Evolutionary conservation across 1,284 basidiomycete genomes (phyloP), one percentile per base, ranked within the genome.

Genomic region (Fomes fomentarius): DNA sequence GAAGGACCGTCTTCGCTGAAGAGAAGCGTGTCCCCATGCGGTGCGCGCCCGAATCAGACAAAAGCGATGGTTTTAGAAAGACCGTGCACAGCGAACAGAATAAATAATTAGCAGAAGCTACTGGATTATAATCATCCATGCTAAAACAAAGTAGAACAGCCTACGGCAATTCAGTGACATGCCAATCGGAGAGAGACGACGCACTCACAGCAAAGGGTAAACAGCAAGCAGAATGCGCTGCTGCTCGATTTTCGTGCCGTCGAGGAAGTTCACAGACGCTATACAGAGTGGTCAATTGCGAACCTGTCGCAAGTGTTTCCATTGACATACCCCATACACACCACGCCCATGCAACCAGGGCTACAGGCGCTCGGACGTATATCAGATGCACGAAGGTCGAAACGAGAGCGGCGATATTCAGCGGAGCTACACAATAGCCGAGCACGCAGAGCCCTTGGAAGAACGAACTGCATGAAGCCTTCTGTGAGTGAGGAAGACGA

Each of bases 81-180:
- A 45, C 22, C 7, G 30, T 45, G 43, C 43, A 45, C 34, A 45
- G 28, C 21, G 30, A 7, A 37, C 22, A 47, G 22, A 17, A 47
- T 47, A 37, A 26, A 47, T 47, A 37, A 47, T 24, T 47, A 35
- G 15, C 14, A n/a, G 17, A 11, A 28, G 62, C 57, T 69, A 74
- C 61, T 94, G 91, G 62, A 96, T 95, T 66, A 96, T 79, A 62
- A 96, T 94, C 93, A 96, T 95, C 93, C 93, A 95, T 12, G 93
- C 91, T 30, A 96, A 73, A 61, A 93, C 82, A 70, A 92, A 93
- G 66, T 93, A 93, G 68, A 93, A 93, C 37, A 93, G 73, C 34
- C 91, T 93, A 62, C 1, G 33, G 17, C 4, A 37, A 21, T 12
- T 37, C 34, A 31, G 33, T 21, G 17, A 38, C 33, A 25, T 25